Base-by-base conservation (phyloP, 257 asterid species). In the Paulownia fortunei region DNA sequence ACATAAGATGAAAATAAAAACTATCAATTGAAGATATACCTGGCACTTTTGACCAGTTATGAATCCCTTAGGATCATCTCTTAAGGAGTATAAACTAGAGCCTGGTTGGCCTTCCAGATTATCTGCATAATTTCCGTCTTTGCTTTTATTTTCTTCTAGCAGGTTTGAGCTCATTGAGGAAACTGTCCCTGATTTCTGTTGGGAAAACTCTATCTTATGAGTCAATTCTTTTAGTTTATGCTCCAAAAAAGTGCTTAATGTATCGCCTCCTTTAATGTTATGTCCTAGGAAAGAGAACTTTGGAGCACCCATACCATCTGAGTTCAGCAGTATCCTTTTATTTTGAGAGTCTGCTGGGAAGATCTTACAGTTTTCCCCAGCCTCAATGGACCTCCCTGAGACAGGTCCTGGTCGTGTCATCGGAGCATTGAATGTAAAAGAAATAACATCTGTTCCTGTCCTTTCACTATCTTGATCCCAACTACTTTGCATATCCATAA, bases 341-440 rank as follows among this genome's bases (percentile, higher is more conserved):
- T 85, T 80, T 76, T 69, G 83, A 83, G 61, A 84, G 80, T 86
- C 88, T 46, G 80, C 74, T 66, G 78, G 68, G 61, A 72, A 78
- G 12, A 72, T 82, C 73, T 73, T 59, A 85, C 78, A 76, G 49
- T 77, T 86, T 69, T 81, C 91, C 73, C 76, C 72, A 21, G 39
- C 76, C 85, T 76, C 91, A 19, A 83, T 72, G 46, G 81, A 75
- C 63, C 81, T 68, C 61, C 76, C 78, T 37, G 88, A 64, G 54
- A 71, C 82, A n/a, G 81, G 72, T 72, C 80, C 78, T 10, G 87
- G 74, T 58, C 93, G 84, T 15, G 90, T 60, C 90, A 96, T 77
- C 23, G 97, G 97, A 84, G 99, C 84, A 60, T 82, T 91, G 88
- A 93, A 96, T 39, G 99, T 92, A 83, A 96, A 93, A 36, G 99